Evolutionary conservation across 352 stramenopile genomes (phyloP).

Genomic region (Phytophthora macrochlamydospora): DNA sequence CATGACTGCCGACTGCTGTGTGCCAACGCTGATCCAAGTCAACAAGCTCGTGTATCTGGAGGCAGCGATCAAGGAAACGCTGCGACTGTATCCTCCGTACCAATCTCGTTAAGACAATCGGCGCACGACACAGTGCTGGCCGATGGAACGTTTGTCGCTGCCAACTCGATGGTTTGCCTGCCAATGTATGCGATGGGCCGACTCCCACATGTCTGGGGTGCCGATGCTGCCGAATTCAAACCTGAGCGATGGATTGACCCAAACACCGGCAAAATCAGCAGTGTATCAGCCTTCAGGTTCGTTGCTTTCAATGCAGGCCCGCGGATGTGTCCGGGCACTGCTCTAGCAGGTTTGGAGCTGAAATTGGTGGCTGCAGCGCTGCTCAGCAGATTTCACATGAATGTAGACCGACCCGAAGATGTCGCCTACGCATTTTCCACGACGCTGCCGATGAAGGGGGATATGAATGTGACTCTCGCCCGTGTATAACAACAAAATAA

Average conservation of each 20-base stretch:
- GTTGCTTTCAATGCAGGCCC: constrained; percentile 52
- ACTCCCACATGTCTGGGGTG: constrained; percentile 54
- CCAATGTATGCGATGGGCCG: constrained; percentile 49
- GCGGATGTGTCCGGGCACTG: constrained; percentile 49
- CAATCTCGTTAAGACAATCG: constrained; percentile 47
- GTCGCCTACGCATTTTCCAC: constrained; percentile 37
- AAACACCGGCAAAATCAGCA: constrained; percentile 29
- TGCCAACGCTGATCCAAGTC: constrained; percentile 20
- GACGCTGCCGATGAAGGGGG: constrained; percentile 45
- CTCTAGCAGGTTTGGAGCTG: constrained; percentile 41
- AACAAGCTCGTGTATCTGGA: constrained; percentile 57
- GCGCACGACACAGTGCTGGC: constrained; percentile 51
- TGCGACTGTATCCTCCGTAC: constrained; percentile 63
- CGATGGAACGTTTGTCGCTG: constrained; percentile 52
- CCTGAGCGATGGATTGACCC: constrained; percentile 57
- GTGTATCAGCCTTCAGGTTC: constrained; percentile 50
- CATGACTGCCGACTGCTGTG: constrained; percentile 8
- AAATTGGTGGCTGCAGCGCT: constrained; percentile 43
- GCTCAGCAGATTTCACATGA: constrained; percentile 43
- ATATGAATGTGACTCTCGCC: constrained; percentile 15
- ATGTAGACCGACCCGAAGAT: constrained; percentile 25
- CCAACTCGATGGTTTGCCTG: constrained; percentile 41
- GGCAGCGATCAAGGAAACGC: constrained; percentile 53
- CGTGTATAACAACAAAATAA: neutral
- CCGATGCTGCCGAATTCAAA: constrained; percentile 51